Evolutionary conservation across 495 filamentous ascomycete genomes (phyloP).

Genomic region (Letharia lupina): DNA sequence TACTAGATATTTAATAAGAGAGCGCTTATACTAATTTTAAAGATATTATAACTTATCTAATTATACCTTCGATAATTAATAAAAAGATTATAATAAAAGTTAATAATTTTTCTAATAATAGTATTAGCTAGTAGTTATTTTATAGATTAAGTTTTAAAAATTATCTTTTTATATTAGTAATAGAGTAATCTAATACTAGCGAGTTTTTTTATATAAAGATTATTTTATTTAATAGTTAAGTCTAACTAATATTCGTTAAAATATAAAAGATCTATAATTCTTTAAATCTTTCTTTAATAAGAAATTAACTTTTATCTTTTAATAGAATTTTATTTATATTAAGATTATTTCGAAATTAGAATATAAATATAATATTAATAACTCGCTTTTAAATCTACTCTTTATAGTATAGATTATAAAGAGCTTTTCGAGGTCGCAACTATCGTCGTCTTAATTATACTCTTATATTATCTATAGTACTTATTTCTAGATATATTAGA

Average conservation of each 20-base stretch:
- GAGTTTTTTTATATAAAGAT: too few relatives aligned
- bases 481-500: not conserved
- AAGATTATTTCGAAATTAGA: not conserved
- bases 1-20: not conserved
- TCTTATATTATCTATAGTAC: not conserved
- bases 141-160: not conserved
- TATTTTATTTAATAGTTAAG: not conserved
- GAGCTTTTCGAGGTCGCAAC: too few relatives aligned
- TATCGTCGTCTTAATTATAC: not conserved
- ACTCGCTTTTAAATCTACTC: not conserved
- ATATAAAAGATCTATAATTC: not conserved
- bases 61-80: not conserved
- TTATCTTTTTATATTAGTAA: not conserved
- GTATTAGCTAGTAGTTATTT: not conserved
- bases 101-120: not conserved
- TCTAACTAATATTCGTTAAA: not conserved
- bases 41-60: not conserved
- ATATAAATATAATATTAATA: not conserved
- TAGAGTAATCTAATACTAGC: not conserved
- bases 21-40: not conserved
- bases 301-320: too few relatives aligned
- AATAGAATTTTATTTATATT: not conserved
- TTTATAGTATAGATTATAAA: too few relatives aligned
- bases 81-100: not conserved
- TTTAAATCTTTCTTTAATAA: not conserved